Evolutionary conservation across 2,329 filamentous ascomycete species (phyloP), one percentile per base, ranked within the genome.

Genomic region (Lecanicillium sp.): DNA sequence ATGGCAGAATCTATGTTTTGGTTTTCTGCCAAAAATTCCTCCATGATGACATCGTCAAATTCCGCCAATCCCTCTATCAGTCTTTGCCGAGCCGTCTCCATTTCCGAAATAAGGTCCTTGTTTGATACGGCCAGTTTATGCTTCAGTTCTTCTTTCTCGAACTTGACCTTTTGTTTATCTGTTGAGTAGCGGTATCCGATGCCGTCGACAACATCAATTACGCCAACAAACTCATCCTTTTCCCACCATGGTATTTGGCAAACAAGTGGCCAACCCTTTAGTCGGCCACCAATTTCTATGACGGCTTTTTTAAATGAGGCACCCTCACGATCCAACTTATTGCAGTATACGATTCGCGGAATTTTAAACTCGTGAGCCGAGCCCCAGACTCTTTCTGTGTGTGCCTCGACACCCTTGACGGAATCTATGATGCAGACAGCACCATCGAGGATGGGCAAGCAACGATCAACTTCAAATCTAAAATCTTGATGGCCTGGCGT

Each of bases 401-500:
- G 92, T 2, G 92, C 90, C 61, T 98, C 92, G 16, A 98, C 92
- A 2, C 88, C 88, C 44, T 90, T 88, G 28, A 95, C 88, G 0
- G 85, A 88, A 56, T 95, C 88, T 7, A 95, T 78, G 51, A 95
- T 89, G 52, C 87, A 94, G n/a, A 95, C 81, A 2, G 87, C 87
- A 5, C 88, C 88, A 54, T 95, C 88, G 0, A 95, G 71, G 25
- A 95, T 83, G 15, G 87, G 80, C 6, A 96, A 68, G 22, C 90
- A 96, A 11, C 92, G 79, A 48, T 95, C 75, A 3, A 96, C 92
- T 58, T 98, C 92, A 53, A 96, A 96, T 1, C 90, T 88, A 52
- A 98, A 98, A 58, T 98, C 92, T 16, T 94, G 89, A 55, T 98
- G 92, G 2, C 92, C 92, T 3, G 92, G 92, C 0, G 92, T 96